Evolutionary conservation across 2,329 filamentous ascomycete genomes (phyloP), one percentile per base, ranked within the genome.

Genomic region (Fusarium kyushuense): DNA sequence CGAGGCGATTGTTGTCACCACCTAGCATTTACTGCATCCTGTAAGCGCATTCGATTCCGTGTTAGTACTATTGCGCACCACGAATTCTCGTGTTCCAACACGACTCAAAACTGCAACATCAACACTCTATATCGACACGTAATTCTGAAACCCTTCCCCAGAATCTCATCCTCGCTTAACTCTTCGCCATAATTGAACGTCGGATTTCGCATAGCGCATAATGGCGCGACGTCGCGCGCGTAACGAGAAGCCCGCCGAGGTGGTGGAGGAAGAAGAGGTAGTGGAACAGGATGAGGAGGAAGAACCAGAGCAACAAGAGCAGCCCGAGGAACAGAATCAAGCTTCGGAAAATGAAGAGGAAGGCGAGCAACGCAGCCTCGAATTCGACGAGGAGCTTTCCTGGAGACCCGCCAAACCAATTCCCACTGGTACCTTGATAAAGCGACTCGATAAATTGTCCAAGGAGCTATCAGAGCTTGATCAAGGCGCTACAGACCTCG

Each of bases 351-450:
- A 70, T 21, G 71, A 58, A n/a, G 72, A 72, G 9, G 74, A 75
- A 9, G 70, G 60, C 41, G 75, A 77, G 54, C 67, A 75, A 60
- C 75, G 71, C 42, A 80, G 78, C 58, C 87, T 99, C 47, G 83
- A 89, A 71, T 98, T 98, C 84, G 88, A 94, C 74, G 90, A 97
- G 76, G 85, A 93, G 67, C 84, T 99, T 58, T 92, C 93, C 77
- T 97, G 96, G 92, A 92, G 92, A 76, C 93, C 94, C 42, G 96
- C 95, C 61, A 96, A 93, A 80, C 89, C 94, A 53, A 97, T 99
- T 75, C 84, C 92, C 36, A 92, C 94, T 47, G 89, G 88, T 69
- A 93, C 94, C 70, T 87, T 99, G 51, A 84, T 97, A 70, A 87
- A 89, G 75, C 90, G 96, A 48, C 87, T 99, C 53, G 91, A 95